A percentile compares a stretch with the other conserved stretches of the same genome.
Conservation (phyloP, 2,329 filamentous ascomycete species). For the Stemphylium vesicarium region DNA sequence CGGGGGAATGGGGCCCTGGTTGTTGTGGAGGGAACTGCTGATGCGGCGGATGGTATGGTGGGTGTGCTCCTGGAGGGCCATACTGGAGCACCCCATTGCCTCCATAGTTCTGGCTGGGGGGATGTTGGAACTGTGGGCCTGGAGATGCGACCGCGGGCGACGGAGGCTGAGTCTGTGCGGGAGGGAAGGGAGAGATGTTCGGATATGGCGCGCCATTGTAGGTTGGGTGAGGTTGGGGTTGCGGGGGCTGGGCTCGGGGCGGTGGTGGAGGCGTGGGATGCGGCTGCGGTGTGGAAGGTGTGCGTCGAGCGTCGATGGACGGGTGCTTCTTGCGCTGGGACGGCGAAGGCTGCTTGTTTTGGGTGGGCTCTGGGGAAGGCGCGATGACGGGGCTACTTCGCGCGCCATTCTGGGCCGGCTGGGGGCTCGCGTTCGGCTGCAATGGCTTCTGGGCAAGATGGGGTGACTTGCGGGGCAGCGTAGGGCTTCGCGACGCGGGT, state of each 20-base stretch:
- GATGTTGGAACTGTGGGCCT: conserved; percentile 41
- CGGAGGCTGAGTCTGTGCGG: conserved; percentile 27
- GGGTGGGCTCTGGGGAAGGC: conserved; percentile 17
- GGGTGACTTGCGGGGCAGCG: conserved; percentile 34
- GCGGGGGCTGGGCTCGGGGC: conserved; percentile 30
- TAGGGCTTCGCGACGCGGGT: conserved; percentile 32
- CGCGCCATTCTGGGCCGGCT: conserved; percentile 14
- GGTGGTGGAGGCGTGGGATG: conserved; percentile 22
- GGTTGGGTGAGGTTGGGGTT: conserved; percentile 23
- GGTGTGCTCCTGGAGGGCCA: conserved; percentile 31
- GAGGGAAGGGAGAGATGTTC: conserved; percentile 49
- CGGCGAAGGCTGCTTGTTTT: conserved; percentile 26
- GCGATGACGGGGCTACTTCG: conserved; percentile 15
- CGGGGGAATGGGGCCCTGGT: conserved; percentile 42
- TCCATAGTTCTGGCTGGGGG: conserved; percentile 31
- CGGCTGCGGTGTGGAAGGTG: conserved; percentile 27
- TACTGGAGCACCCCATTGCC: conserved; percentile 36
- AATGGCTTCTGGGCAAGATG: conserved; percentile 26
- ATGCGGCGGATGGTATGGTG: conserved; percentile 39
- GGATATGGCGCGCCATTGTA: conserved; percentile 43
- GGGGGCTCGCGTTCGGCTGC: conserved; percentile 16
- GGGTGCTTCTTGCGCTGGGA: conserved; percentile 40
- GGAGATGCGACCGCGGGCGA: conserved; percentile 45
- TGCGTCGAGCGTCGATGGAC: conserved; percentile 18
- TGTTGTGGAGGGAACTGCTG: conserved; percentile 36